These are phyloP conservation scores for Gossypium stocksii DNA, from an alignment of 345 rosid genomes.

Conservation along the genomic window DNA sequence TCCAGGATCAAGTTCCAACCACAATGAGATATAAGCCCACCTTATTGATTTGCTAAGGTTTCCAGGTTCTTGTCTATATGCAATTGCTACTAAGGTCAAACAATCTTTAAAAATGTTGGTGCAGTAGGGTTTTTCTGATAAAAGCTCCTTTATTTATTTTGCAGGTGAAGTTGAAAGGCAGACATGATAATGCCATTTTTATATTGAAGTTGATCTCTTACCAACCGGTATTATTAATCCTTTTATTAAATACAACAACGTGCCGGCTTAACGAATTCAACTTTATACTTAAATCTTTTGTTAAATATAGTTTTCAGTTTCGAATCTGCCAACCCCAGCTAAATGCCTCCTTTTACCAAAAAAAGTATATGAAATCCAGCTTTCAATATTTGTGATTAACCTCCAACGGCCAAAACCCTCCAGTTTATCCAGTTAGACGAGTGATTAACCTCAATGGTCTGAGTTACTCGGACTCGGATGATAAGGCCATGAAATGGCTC, in stretches of 20 bases:
- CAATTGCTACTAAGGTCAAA: not conserved
- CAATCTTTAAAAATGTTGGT: not conserved
- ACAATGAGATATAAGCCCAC: constrained; percentile 46
- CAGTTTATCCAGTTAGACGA: constrained; percentile 43
- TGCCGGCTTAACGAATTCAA: too few relatives aligned
- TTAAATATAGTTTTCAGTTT: too few relatives aligned
- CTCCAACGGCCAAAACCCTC: constrained; percentile 21
- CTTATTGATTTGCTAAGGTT: constrained; percentile 13
- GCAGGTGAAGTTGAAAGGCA: not conserved
- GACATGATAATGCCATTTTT: not conserved
- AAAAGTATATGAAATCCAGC: too few relatives aligned
- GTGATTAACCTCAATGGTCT: constrained; percentile 29
- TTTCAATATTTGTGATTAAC: too few relatives aligned
- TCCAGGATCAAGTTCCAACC: constrained; percentile 55
- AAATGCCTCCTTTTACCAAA: too few relatives aligned
- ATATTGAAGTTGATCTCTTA: not conserved
- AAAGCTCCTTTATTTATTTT: not conserved
- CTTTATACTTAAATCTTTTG: too few relatives aligned
- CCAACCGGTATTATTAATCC: not conserved
- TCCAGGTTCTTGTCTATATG: too few relatives aligned
- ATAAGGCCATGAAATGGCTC: constrained; percentile 40
- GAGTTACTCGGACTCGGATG: constrained; percentile 22
- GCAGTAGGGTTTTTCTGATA: not conserved
- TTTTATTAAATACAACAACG: too few relatives aligned
- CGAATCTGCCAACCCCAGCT: too few relatives aligned